Evolutionary conservation across 768 basidiomycete genomes (phyloP).

Genomic region (Leccinum obscurum): DNA sequence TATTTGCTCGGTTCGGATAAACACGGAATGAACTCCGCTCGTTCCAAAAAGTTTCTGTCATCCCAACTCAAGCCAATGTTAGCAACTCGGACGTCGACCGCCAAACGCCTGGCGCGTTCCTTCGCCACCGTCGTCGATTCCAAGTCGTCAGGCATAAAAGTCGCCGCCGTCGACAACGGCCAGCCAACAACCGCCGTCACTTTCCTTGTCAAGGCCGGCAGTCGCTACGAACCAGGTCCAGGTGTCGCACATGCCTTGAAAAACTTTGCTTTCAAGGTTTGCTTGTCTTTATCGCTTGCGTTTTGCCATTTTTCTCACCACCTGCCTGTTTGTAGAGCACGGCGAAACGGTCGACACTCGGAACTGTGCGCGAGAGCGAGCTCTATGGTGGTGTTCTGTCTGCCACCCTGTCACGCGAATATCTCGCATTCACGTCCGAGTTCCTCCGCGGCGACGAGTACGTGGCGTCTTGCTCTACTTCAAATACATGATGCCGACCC

Average conservation of each 20-base stretch:
- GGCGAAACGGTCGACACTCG: slow-evolving; percentile 80
- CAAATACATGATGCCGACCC: background rate
- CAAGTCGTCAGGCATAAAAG: slow-evolving; percentile 67
- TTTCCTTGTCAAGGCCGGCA: slow-evolving; percentile 90
- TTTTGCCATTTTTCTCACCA: background rate
- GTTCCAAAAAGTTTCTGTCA: slow-evolving; percentile 8
- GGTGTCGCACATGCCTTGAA: slow-evolving; percentile 94
- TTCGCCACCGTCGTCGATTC: slow-evolving; percentile 85
- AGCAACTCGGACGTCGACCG: slow-evolving; percentile 59
- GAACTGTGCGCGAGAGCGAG: slow-evolving; percentile 89
- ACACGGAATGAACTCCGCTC: slow-evolving; percentile 34
- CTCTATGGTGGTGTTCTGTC: slow-evolving; percentile 92
- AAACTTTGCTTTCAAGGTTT: slow-evolving; percentile 98
- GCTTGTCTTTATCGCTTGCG: slow-evolving; percentile 20
- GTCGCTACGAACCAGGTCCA: slow-evolving; percentile 82
- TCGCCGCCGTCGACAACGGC: slow-evolving; percentile 80
- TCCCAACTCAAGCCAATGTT: slow-evolving; percentile 46
- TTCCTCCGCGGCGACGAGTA: slow-evolving; percentile 96
- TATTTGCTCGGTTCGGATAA: slow-evolving; percentile 17
- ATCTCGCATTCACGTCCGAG: slow-evolving; percentile 91
- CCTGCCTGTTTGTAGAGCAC: slow-evolving; percentile 60
- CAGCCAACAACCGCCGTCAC: slow-evolving; percentile 86
- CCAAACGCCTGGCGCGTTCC: slow-evolving; percentile 59
- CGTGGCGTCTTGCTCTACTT: slow-evolving; percentile 39
- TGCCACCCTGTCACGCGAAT: slow-evolving; percentile 80